Conservation (phyloP, 306 rosid genomes). For the Prinsepia uniflora region DNA sequence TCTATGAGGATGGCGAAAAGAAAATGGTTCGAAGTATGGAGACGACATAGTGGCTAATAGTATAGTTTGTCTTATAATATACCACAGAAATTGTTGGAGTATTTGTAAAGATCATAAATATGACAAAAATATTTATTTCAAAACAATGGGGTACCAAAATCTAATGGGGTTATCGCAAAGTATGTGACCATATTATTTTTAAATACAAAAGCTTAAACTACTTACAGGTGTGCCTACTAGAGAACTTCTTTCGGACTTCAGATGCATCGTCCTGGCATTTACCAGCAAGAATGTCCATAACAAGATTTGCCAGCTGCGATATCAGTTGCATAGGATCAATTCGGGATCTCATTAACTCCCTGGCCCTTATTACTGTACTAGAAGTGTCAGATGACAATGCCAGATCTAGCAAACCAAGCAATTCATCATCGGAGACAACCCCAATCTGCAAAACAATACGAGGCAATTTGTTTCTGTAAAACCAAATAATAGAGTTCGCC, state of each 20-base stretch:
- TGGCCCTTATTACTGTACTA: constrained; percentile 66
- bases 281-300: constrained; percentile 89
- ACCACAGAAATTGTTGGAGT: not conserved
- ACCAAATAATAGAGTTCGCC: constrained; percentile 4
- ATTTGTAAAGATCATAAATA: not conserved
- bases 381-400: constrained; percentile 83
- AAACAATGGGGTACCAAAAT: not conserved
- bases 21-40: not conserved
- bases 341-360: constrained; percentile 78
- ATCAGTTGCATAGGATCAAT: constrained; percentile 79
- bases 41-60: not conserved
- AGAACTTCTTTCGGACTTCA: constrained; percentile 47
- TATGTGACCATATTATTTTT: not conserved
- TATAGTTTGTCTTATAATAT: no score
- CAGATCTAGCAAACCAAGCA: constrained; percentile 76
- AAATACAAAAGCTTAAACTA: constrained; percentile 3
- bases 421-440: constrained; percentile 69
- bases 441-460: constrained; percentile 61
- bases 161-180: not conserved
- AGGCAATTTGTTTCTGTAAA: not conserved
- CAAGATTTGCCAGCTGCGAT: constrained; percentile 76
- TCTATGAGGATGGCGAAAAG: not conserved
- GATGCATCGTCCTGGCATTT: constrained; percentile 46
- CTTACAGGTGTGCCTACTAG: constrained; percentile 53
- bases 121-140: not conserved